Conservation (phyloP, 192 early-diverging fungal genomes). For the Backusella macrospora region DNA sequence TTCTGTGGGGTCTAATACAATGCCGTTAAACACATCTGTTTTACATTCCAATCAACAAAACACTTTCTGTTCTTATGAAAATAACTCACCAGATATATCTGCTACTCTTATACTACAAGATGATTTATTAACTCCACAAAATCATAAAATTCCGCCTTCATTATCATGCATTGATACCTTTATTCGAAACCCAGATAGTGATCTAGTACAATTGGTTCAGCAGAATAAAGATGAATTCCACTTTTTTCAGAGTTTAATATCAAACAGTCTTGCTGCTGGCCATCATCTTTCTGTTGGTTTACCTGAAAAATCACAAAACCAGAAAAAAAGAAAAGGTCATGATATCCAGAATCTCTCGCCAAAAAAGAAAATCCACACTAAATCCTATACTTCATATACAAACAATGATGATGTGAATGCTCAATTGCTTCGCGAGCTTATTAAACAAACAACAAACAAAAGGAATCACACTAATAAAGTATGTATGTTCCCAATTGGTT, state of each 20-base stretch:
- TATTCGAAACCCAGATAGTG: constrained; percentile 5
- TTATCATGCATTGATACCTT: constrained; percentile 11
- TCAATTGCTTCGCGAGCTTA: constrained; percentile 15
- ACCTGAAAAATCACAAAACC: not conserved
- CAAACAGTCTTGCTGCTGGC: not conserved
- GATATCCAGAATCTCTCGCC: not conserved
- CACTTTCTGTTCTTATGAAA: not conserved
- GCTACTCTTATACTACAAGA: not conserved
- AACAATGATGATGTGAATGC: constrained; percentile 13
- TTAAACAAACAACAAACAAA: constrained; percentile 18
- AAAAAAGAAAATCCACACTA: constrained; percentile 1
- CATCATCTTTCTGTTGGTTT: not conserved
- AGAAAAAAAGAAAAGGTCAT: not conserved
- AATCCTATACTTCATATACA: not conserved
- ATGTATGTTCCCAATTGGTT: not conserved
- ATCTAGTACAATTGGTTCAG: constrained; percentile 16
- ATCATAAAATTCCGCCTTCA: constrained; percentile 3
- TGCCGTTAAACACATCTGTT: not conserved
- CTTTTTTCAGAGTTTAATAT: constrained; percentile 10
- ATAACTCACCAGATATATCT: not conserved
- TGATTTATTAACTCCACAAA: not conserved
- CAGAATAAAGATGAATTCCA: not conserved
- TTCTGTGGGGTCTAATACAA: not conserved
- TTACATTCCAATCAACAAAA: constrained; percentile 7
- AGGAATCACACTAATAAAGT: not conserved